phyloP scores from a whole-genome alignment of 176 grass and related monocot species.

The Areca catechu region DNA sequence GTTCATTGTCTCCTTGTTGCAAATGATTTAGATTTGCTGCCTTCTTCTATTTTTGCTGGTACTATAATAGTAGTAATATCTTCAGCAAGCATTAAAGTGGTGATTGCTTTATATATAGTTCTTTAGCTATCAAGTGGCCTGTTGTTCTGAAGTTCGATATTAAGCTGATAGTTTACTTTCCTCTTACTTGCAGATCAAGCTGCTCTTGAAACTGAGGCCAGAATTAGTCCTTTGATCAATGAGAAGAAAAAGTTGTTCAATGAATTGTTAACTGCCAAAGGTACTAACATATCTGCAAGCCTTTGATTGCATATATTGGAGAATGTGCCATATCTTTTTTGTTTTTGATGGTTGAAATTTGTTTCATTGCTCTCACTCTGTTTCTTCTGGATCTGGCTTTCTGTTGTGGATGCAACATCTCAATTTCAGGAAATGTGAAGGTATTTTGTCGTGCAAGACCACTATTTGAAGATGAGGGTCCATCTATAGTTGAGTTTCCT shows the following conservation, averaged over 20 bases:
- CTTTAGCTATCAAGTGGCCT: too few relatives aligned
- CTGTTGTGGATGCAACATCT: constrained; percentile 12
- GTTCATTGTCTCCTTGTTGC: too few relatives aligned
- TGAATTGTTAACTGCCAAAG: constrained; percentile 81
- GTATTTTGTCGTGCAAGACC: constrained; percentile 86
- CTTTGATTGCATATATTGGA: too few relatives aligned
- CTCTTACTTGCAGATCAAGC: constrained; percentile 69
- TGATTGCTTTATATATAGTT: too few relatives aligned
- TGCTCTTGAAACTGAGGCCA: constrained; percentile 85
- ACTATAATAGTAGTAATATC: too few relatives aligned
- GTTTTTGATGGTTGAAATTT: constrained; percentile 3
- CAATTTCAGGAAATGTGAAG: constrained; percentile 79
- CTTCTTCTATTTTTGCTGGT: too few relatives aligned
- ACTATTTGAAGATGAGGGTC: constrained; percentile 78
- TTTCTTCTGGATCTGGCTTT: not conserved
- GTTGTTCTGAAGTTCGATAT: too few relatives aligned
- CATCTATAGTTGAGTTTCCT: constrained; percentile 73
- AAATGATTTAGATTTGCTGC: too few relatives aligned
- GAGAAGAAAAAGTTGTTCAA: constrained; percentile 97
- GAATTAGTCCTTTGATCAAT: constrained; percentile 77
- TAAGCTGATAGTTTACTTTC: not conserved
- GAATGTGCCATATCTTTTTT: too few relatives aligned
- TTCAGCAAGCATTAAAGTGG: too few relatives aligned
- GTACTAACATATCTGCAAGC: constrained; percentile 18
- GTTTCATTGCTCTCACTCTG: not conserved